Evolutionary conservation across 2,329 filamentous ascomycete species (phyloP), one percentile per base, ranked within the genome.

Genomic region (Stagonosporopsis chrysanthemi): DNA sequence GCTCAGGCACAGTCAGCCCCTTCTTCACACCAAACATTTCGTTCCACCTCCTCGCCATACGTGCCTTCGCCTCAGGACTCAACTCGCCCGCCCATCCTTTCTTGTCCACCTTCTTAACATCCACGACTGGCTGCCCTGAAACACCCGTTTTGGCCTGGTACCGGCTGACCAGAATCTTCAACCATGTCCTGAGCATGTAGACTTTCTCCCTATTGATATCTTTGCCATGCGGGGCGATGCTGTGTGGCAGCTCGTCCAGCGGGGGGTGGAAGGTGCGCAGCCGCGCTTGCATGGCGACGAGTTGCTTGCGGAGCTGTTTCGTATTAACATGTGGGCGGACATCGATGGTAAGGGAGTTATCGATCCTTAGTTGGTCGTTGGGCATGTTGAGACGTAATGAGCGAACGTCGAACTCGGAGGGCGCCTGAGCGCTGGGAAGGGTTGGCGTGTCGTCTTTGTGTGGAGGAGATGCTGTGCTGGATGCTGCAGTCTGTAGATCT

Each of bases 11-110:
- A n/a, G 57, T 54, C 4, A 22, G 17, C 1, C 53, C 61, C 40
- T 64, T 63, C 19, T 49, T 23, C 7, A 17, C 22, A 3, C 43
- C 19, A 19, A 72, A 67, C 0, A 63, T 54, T 5, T 69, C 53
- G 6, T 57, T 48, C 65, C 68, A 73, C 24, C 61, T 47, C 56
- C 43, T 50, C 3, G 64, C 68, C 69, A 73, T 72, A 0, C 72
- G 56, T 36, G 62, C 56, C 11, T 68, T 66, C 1, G 67, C 66
- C 3, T 68, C 59, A 4, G 59, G 58, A n/a, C 49, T 57, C 31
- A 52, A 36, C n/a, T 35, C 11, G n/a, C 6, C 23, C 19, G 12
- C 31, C 19, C 8, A 9, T 6, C 4, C 35, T n/a, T 12, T 23
- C 12, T 9, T 22, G n/a, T 12, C 17, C 14, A n/a, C 14, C 23